Base-by-base conservation (phyloP, 306 rosid genomes). In the Quercus suber region DNA sequence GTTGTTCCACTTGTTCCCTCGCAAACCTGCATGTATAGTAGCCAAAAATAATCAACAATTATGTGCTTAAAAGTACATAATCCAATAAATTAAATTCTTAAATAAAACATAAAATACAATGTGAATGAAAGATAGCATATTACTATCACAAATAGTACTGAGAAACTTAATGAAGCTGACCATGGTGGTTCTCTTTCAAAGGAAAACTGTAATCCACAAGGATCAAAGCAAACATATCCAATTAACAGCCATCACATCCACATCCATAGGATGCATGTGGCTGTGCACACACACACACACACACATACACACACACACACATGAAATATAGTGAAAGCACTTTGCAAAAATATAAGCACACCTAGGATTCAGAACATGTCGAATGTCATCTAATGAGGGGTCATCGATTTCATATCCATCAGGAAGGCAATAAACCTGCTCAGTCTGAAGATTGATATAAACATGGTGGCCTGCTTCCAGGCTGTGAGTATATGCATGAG, bases 381-480 rank as follows among this genome's bases (percentile, higher is more conserved):
- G 92, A 73, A 95, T 95, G 82, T 92, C 98, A 83, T 95, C 99
- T 68, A 95, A 84, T n/a, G 99, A 95, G 13, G 99, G 96, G 79
- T 95, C 99, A 45, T 91, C 92, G 68, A 95, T 95, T 85, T 95
- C 99, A 84, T 95, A 95, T 79, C 98, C 97, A 83, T 95, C 99
- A 0, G 99, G 99, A 79, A 95, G 99, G 88, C 99, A 95, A 78
- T 89, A 95, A 63, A 95, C 99, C 86, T 89, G 93, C 89, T 95
- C 98, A 2, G 99, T 95, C 52, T 76, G 94, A 37, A 95, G 98
- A 88, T 95, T 95, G 84, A 92, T 90, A 69, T 89, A 95, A 61
- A 95, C 98, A 65, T 95, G 99, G 87, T 95, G 99, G 33, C 96
- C 99, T 12, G 98, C 99, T 87, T 95, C 99, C 67, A 95, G 90